Conservation (phyloP, 371 early-diverging fungal species). For the Fennellomyces sp. region DNA sequence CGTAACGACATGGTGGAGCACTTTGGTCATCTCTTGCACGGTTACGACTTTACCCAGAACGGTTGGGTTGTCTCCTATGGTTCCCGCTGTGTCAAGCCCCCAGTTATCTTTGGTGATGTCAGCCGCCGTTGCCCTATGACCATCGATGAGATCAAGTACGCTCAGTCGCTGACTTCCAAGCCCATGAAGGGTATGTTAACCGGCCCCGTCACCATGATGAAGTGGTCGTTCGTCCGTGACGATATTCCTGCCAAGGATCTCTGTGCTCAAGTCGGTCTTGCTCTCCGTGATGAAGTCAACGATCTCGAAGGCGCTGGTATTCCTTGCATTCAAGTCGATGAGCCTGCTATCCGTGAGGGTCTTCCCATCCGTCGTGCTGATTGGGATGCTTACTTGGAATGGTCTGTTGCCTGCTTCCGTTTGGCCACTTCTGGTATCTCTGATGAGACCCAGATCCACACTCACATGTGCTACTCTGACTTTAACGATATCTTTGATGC, state of each 20-base stretch:
- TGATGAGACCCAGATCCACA: constrained; percentile 94
- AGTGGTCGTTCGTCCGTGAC: constrained; percentile 97
- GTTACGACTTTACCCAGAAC: constrained; percentile 91
- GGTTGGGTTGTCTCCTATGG: constrained; percentile 99
- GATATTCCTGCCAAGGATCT: constrained; percentile 89
- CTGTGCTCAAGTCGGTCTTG: constrained; percentile 91
- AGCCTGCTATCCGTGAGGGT: constrained; percentile 98
- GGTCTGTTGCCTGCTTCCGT: constrained; percentile 95
- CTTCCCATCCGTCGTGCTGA: constrained; percentile 89
- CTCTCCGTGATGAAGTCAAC: constrained; percentile 94
- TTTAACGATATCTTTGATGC: constrained; percentile 97
- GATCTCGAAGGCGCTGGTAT: constrained; percentile 94
- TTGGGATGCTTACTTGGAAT: constrained; percentile 89
- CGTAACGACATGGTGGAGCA: constrained; percentile 98
- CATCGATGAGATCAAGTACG: constrained; percentile 77
- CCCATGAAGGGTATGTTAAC: constrained; percentile 98
- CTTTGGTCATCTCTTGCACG: constrained; percentile 83
- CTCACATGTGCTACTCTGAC: constrained; percentile 97
- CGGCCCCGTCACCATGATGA: constrained; percentile 93
- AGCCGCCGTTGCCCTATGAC: constrained; percentile 92
- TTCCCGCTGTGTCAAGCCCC: constrained; percentile 93
- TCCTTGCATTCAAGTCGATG: constrained; percentile 95
- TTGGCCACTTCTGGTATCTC: constrained; percentile 87
- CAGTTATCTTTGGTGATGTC: constrained; percentile 93
- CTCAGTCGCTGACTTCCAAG: constrained; percentile 85